Base-by-base conservation (phyloP, 176 grass and related monocot species). In the Calamus simplicifolius region DNA sequence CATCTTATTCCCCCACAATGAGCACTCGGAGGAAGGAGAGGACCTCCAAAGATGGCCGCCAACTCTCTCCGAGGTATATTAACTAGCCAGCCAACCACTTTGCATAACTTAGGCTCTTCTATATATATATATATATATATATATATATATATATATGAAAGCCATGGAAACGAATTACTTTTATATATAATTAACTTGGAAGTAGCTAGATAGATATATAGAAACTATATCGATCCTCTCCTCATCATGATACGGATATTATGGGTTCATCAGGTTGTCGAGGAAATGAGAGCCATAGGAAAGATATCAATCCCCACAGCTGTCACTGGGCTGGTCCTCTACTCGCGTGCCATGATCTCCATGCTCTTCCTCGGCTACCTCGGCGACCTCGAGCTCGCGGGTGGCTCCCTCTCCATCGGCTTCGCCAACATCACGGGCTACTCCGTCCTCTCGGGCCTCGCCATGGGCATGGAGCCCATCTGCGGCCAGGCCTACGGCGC, bases 371-470 rank as follows among this genome's bases (percentile, higher is more conserved):
- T 58, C 3, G 56, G 56, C 7, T 26, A 58, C 56, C 56, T 58
- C 6, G 56, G 56, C 6, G 56, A 43, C 13, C 72, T 98, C 18
- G 84, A 80, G 55, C 87, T 98, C 18, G 93, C 93, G 10, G 88
- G 84, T 14, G 93, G 93, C 0, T 98, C 87, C 1, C 84, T 98
- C 7, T 74, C 93, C 1, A 78, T 98, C 0, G 93, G 93, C 54
- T 92, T 98, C 59, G 87, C 93, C 49, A 98, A 98, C 61, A 98
- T 98, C 76, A 98, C 93, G 0, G 93, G 93, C 15, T 98, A 98
- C 81, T 92, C 93, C 4, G 79, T 98, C 6, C 87, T 98, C 19
- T 85, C 88, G 0, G 94, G 93, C 0, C 79, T 98, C 5, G 88
- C 94, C 50, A 81, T 92, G 16, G 88, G 94, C 51, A 98, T 98